These are phyloP conservation scores for Lecanoromycetidae sp. DNA, from an alignment of 2,329 filamentous ascomycete genomes.

Conservation along the genomic window DNA sequence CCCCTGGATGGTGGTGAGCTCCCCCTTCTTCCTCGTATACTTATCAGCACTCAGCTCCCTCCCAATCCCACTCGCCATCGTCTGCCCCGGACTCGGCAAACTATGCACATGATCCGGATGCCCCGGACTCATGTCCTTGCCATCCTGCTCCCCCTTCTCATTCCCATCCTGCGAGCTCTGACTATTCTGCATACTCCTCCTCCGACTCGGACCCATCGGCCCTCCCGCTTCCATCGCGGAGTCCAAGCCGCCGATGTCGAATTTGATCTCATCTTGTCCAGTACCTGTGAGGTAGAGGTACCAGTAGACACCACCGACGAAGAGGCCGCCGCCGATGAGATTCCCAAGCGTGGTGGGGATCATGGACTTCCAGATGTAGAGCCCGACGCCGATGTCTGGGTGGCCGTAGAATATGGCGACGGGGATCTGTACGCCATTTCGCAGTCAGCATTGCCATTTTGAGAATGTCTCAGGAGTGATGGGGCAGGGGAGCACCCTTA, in stretches of 20 bases:
- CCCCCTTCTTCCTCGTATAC: conserved; percentile 9
- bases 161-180: background rate
- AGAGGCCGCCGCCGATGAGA: conserved; percentile 41
- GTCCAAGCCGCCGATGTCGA: conserved; percentile 7
- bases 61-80: conserved; percentile 11
- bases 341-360: conserved; percentile 44
- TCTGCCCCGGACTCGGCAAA: conserved; percentile 6
- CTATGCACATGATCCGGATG: background rate
- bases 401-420: conserved; percentile 34
- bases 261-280: conserved; percentile 10
- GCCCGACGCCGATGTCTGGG: conserved; percentile 25
- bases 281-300: conserved; percentile 32
- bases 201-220: conserved; percentile 3
- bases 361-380: conserved; percentile 48
- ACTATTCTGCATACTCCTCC: background rate
- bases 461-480: no score
- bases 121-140: background rate
- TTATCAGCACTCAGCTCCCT: conserved; percentile 11
- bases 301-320: conserved; percentile 41
- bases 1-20: conserved; percentile 1
- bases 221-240: conserved; percentile 16
- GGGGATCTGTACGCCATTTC: no score
- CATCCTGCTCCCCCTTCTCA: background rate
- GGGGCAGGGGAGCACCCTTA: no score
- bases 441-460: no score